Conservation (phyloP, 1,284 basidiomycete species). For the Cryptococcus hybrid region DNA sequence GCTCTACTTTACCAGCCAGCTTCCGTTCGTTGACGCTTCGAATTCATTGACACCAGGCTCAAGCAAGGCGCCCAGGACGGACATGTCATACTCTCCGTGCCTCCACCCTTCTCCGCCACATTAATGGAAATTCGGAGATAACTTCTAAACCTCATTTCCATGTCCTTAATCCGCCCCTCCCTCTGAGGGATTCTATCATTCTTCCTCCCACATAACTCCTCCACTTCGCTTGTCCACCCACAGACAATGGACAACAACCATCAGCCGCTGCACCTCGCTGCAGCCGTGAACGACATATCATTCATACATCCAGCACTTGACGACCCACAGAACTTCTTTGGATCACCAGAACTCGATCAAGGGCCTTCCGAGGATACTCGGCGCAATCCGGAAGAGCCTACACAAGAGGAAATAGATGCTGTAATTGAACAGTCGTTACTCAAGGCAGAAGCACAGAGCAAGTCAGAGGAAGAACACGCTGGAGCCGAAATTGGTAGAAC, state of each 20-base stretch:
- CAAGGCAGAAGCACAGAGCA: conserved; percentile 18
- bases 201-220: conserved; percentile 17
- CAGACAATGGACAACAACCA: conserved; percentile 4
- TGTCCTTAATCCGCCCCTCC: neutral
- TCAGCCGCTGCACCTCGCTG: conserved; percentile 12
- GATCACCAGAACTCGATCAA: neutral
- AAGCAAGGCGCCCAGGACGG: too few species aligned
- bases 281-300: conserved; percentile 5
- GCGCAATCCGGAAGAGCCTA: conserved; percentile 1
- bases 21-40: too few species aligned
- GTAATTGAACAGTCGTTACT: conserved; percentile 24
- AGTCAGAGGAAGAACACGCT: conserved; percentile 1
- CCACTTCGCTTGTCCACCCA: conserved; percentile 15
- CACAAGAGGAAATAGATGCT: conserved; percentile 19
- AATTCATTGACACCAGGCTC: too few species aligned
- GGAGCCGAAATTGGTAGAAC: neutral
- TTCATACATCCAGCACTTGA: conserved; percentile 13
- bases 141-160: conserved; percentile 1
- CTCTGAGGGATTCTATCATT: neutral
- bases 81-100: too few species aligned
- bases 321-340: conserved; percentile 12
- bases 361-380: neutral
- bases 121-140: too few species aligned
- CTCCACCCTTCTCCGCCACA: too few species aligned
- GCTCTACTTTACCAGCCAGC: too few species aligned